Evolutionary conservation across 2,329 filamentous ascomycete species (phyloP), one percentile per base, ranked within the genome.

Genomic region (Penicillium sp.): DNA sequence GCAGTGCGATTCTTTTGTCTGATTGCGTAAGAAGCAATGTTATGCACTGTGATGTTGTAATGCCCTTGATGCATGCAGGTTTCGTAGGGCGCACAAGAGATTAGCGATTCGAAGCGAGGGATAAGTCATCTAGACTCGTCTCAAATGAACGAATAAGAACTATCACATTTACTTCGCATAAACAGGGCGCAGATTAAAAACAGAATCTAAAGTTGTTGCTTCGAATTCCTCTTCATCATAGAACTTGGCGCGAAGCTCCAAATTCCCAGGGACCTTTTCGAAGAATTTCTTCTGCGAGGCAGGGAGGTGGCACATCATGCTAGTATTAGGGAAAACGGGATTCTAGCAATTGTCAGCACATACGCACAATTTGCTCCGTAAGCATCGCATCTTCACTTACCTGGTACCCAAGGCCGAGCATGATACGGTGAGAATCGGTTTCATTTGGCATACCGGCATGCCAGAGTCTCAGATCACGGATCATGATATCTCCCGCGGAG

Each of bases 391-490:
- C n/a, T 15, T 11, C 9, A 35, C 31, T 18, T 20, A 49, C 46
- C 46, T 49, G 46, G 26, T 49, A 49, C 7, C 46, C 46, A n/a
- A 49, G 33, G 0, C 46, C 46, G 27, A 86, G 68, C 83, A 86
- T 85, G 18, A 85, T 77, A 25, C 83, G 70, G 15, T 80, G 76
- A 6, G 78, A 70, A 4, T 76, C 67, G 1, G 79, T 81, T 41
- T 69, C 63, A 60, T 87, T 87, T 1, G 83, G 83, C 80, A 85
- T 85, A 0, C 84, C 85, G 0, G 82, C 83, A 66, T 87, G 84
- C 84, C 85, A 88, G 5, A 86, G 76, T 23, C 84, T 73, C 51
- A 87, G 67, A 65, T 87, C 85, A 2, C 85, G 76, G 27, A 88
- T 65, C 33, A 86, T 75, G 22, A 87, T 65, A 37, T 81, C 80